phyloP scores from a whole-genome alignment of 352 stramenopile species.

The Globisporangium abappressorium region DNA sequence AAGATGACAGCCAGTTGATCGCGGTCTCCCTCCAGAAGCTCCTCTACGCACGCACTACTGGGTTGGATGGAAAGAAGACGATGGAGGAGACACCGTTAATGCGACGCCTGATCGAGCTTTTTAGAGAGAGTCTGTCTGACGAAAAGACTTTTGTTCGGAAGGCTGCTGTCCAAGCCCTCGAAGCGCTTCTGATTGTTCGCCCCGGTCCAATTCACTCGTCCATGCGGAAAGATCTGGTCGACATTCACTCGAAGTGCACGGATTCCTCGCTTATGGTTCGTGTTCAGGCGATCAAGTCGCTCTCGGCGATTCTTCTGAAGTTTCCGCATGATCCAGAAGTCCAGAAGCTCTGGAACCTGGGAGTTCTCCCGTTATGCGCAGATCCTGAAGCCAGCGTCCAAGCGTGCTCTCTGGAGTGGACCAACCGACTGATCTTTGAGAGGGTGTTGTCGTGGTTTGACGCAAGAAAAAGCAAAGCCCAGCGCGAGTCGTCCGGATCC shows the following conservation, averaged over 20 bases:
- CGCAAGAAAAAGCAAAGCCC: constrained; percentile 27
- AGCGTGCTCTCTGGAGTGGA: constrained; percentile 50
- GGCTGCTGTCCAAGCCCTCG: constrained; percentile 71
- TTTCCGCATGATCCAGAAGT: constrained; percentile 66
- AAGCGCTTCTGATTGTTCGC: constrained; percentile 65
- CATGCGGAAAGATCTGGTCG: constrained; percentile 62
- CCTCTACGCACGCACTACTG: constrained; percentile 36
- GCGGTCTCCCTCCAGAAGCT: constrained; percentile 45
- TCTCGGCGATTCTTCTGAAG: constrained; percentile 72
- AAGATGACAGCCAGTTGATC: constrained; percentile 30
- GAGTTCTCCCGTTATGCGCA: constrained; percentile 77
- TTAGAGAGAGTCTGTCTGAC: constrained; percentile 67
- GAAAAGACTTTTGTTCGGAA: constrained; percentile 85
- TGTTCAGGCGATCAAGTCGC: constrained; percentile 78
- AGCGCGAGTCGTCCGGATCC: constrained; percentile 27
- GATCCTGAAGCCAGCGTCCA: constrained; percentile 80
- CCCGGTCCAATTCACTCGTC: constrained; percentile 44
- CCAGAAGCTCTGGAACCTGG: constrained; percentile 81
- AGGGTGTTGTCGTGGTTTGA: constrained; percentile 64
- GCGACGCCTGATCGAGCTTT: constrained; percentile 65
- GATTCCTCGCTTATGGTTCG: constrained; percentile 77
- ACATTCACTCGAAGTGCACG: constrained; percentile 74
- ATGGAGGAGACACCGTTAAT: constrained; percentile 65
- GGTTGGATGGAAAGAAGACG: constrained; percentile 26
- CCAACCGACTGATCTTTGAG: constrained; percentile 62